A percentile compares a stretch with the other conserved stretches of the same genome.
phyloP scores from a whole-genome alignment of 1,284 basidiomycete genomes.

The Rhodotorula sp. region DNA sequence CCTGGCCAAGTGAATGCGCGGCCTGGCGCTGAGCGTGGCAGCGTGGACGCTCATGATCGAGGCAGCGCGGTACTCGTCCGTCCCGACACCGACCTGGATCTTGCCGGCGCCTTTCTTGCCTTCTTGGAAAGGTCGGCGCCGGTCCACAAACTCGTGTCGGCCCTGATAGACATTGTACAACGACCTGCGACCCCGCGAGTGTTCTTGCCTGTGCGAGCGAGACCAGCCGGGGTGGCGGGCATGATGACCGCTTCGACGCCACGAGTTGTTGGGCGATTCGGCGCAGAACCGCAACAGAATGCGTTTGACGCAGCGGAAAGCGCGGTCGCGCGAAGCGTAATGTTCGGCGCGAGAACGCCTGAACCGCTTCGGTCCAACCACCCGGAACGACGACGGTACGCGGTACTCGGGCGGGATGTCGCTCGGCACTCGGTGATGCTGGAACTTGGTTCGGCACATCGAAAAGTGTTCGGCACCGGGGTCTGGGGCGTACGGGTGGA shows the following conservation, averaged over 20 bases:
- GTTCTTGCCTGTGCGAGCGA: neutral
- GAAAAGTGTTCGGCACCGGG: neutral
- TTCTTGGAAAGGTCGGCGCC: neutral
- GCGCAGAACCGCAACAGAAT: neutral
- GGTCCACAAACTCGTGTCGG: neutral
- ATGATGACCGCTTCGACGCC: neutral
- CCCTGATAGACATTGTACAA: neutral
- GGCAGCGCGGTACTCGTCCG: constrained; percentile 2
- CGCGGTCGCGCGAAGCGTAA: neutral
- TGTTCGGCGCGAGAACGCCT: neutral
- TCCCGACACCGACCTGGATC: constrained; percentile 1
- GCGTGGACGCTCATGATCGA: neutral
- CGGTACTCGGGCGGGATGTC: neutral
- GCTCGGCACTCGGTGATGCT: neutral
- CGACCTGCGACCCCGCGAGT: neutral
- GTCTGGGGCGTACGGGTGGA: neutral
- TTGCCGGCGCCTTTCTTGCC: neutral
- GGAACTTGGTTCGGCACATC: too few relatives aligned
- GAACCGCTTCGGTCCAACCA: neutral
- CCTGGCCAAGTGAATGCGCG: neutral
- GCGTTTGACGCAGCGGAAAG: neutral
- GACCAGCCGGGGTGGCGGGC: neutral
- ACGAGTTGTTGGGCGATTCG: neutral
- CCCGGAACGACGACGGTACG: neutral
- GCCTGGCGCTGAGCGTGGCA: neutral